Conservation (phyloP, 179 eudicot genomes). For the Beta corolliflora region DNA sequence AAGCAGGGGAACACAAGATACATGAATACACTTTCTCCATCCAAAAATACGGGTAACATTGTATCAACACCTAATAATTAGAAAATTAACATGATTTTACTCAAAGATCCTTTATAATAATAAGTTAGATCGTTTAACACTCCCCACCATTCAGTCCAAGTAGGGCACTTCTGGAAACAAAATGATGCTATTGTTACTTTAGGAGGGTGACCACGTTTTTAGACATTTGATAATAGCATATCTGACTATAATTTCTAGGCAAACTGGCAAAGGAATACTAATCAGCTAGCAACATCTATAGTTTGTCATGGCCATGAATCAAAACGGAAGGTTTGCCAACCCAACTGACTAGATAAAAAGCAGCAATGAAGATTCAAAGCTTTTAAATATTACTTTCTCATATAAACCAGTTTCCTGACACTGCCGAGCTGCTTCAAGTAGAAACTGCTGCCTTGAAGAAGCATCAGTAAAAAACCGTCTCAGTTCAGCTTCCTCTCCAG, state of each 20-base stretch:
- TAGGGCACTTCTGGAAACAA: neutral
- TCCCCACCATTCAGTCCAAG: neutral
- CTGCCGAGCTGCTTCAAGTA: slow-evolving; percentile 88
- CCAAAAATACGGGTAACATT: neutral
- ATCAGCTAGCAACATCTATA: slow-evolving; percentile 8
- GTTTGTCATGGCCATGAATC: neutral
- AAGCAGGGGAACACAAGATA: neutral
- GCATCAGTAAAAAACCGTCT: slow-evolving; percentile 72
- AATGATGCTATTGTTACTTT: neutral
- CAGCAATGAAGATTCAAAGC: slow-evolving; percentile 7
- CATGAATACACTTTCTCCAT: neutral
- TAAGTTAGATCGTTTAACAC: neutral
- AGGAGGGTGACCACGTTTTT: neutral
- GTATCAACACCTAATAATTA: neutral
- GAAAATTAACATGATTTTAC: neutral
- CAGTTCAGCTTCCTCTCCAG: slow-evolving; percentile 94
- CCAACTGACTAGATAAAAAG: neutral
- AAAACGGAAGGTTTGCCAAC: neutral
- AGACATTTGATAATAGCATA: neutral
- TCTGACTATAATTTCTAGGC: neutral
- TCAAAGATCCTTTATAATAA: neutral
- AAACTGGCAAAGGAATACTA: neutral
- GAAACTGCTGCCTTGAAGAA: slow-evolving; percentile 65
- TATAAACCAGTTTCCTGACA: slow-evolving; percentile 89
- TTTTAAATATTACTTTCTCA: slow-evolving; percentile 61